Conservation (phyloP, 192 early-diverging fungal genomes). For the Coemansia sp. region DNA sequence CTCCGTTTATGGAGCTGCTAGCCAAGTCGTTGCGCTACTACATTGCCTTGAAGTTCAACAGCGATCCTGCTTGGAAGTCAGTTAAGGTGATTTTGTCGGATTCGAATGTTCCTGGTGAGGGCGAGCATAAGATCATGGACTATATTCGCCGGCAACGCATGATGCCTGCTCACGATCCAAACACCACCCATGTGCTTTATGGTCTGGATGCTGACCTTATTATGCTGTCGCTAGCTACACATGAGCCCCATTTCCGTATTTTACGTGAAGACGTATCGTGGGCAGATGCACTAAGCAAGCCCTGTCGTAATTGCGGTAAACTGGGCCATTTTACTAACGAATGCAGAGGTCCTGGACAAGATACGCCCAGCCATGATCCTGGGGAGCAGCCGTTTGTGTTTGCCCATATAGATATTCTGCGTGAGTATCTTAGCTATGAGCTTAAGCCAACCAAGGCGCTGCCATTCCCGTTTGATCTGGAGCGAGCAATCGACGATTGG, state of each 20-base stretch:
- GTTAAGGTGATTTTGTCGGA: constrained; percentile 90
- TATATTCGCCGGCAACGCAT: constrained; percentile 82
- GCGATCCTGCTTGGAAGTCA: constrained; percentile 81
- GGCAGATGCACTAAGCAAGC: constrained; percentile 67
- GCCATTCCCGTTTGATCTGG: constrained; percentile 80
- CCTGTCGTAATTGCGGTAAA: constrained; percentile 63
- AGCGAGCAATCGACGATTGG: constrained; percentile 95
- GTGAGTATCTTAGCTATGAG: constrained; percentile 90
- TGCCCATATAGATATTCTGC: constrained; percentile 72
- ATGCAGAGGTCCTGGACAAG: constrained; percentile 22
- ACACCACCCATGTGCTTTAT: constrained; percentile 90
- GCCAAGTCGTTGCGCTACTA: constrained; percentile 86
- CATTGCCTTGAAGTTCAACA: constrained; percentile 80
- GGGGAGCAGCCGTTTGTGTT: constrained; percentile 75
- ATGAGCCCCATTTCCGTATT: constrained; percentile 96
- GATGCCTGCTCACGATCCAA: constrained; percentile 80
- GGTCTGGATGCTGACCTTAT: constrained; percentile 96
- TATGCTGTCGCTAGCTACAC: constrained; percentile 92
- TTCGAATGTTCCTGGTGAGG: constrained; percentile 95
- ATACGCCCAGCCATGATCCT: constrained; percentile 21
- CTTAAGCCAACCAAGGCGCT: constrained; percentile 63
- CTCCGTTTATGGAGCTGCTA: constrained; percentile 91
- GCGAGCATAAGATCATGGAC: constrained; percentile 99
- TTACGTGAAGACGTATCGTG: constrained; percentile 94
- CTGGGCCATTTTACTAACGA: constrained; percentile 60